Percentiles rank a stretch among this genome's conserved stretches.
These are phyloP conservation scores for Cercis canadensis DNA, from an alignment of 306 rosid genomes.

Conservation along the genomic window DNA sequence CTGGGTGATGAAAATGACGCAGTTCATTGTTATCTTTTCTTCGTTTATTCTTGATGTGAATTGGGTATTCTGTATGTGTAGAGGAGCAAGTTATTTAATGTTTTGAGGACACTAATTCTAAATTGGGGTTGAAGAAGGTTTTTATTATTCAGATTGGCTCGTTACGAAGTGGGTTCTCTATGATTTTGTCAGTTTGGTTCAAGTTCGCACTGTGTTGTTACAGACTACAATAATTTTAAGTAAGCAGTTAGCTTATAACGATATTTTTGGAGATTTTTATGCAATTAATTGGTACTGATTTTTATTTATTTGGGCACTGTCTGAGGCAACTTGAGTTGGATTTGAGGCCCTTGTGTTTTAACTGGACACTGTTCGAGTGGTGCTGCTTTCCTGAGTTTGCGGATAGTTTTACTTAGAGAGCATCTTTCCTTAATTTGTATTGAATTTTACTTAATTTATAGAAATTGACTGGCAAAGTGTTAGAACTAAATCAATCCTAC, in stretches of 20 bases:
- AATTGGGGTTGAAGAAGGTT: constrained; percentile 17
- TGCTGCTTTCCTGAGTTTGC: not conserved
- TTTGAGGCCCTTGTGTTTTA: not conserved
- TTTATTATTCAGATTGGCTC: not conserved
- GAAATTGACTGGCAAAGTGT: not conserved
- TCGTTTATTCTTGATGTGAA: not conserved
- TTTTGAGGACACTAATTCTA: constrained; percentile 15
- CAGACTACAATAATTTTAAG: not conserved
- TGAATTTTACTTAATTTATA: not conserved
- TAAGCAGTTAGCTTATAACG: not conserved
- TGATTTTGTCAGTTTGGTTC: not conserved
- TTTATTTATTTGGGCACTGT: not conserved
- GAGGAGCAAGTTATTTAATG: not conserved
- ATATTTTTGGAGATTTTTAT: not conserved
- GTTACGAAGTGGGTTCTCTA: constrained; percentile 1
- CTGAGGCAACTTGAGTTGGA: not conserved
- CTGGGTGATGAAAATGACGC: not conserved
- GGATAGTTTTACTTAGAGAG: too few relatives aligned
- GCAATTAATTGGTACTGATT: not conserved
- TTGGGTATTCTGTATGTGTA: not conserved
- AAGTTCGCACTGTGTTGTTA: not conserved
- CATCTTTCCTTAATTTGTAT: not conserved
- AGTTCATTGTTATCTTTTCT: not conserved
- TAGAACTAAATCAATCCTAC: not conserved
- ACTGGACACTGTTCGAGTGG: not conserved